Conservation (phyloP, 2,329 filamentous ascomycete species). For the Cladobotryum protrusum region DNA sequence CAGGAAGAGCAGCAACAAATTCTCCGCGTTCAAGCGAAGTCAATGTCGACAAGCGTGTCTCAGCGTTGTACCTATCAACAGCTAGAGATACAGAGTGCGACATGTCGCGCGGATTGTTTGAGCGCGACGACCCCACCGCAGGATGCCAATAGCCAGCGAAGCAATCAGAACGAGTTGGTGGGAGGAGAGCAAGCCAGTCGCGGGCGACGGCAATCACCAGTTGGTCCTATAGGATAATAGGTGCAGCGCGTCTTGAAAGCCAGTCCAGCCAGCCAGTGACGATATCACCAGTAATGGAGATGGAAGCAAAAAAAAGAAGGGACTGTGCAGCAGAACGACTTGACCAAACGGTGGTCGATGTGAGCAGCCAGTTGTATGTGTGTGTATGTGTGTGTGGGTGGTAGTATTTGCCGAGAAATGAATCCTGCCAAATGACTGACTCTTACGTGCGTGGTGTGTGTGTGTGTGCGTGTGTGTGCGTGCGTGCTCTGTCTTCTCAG, state of each 20-base stretch:
- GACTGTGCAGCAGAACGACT: too few relatives aligned
- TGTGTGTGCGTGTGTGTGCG: neutral
- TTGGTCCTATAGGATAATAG: neutral
- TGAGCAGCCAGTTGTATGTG: neutral
- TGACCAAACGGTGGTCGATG: too few relatives aligned
- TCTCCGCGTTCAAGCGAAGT: conserved; percentile 3
- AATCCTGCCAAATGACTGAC: neutral
- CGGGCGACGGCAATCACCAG: neutral
- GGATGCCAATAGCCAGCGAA: neutral
- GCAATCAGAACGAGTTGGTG: neutral
- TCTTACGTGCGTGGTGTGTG: neutral
- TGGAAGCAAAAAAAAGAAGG: neutral
- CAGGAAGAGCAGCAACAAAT: neutral
- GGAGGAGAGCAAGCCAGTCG: neutral
- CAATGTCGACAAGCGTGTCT: conserved; percentile 7
- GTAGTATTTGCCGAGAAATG: neutral
- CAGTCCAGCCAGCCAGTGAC: neutral
- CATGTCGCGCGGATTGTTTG: conserved; percentile 12
- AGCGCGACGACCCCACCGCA: conserved; percentile 13
- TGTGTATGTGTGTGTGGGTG: conserved; percentile 5
- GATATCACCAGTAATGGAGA: neutral
- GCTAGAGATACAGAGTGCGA: conserved; percentile 11
- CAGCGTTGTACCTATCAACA: conserved; percentile 2
- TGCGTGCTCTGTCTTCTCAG: neutral
- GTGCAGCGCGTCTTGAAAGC: neutral